A percentile compares a stretch with the other conserved stretches of the same genome.
phyloP scores from a whole-genome alignment of 805 yeast species.

The Cyberlindnera maclurae region DNA sequence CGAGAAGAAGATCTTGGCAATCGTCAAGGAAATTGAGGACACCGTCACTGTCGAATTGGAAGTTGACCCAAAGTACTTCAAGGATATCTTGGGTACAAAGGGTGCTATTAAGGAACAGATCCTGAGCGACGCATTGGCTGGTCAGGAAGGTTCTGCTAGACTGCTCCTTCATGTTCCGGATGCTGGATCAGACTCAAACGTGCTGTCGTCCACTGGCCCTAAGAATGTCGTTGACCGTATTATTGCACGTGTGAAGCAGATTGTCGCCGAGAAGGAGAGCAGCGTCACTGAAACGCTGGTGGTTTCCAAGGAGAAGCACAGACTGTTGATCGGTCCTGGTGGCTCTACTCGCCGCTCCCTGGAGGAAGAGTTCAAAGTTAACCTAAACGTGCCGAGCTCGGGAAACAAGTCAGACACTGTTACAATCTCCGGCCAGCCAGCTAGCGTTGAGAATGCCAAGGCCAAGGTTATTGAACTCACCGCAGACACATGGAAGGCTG shows the following conservation, averaged over 20 bases:
- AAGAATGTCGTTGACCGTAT: constrained; percentile 64
- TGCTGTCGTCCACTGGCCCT: constrained; percentile 68
- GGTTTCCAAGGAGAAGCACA: constrained; percentile 67
- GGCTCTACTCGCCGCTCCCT: constrained; percentile 68
- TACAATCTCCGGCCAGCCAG: constrained; percentile 59
- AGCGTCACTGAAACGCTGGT: constrained; percentile 43
- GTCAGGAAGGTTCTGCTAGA: constrained; percentile 42
- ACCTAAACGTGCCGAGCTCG: constrained; percentile 59
- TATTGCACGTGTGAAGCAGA: constrained; percentile 49
- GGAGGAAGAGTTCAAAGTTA: constrained; percentile 62
- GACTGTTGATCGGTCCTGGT: constrained; percentile 72
- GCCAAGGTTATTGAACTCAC: constrained; percentile 54
- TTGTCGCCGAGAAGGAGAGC: constrained; percentile 61
- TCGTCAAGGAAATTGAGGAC: constrained; percentile 53
- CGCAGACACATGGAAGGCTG: constrained; percentile 46
- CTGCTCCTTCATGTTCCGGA: constrained; percentile 65
- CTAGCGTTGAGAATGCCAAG: constrained; percentile 54
- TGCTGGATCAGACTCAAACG: constrained; percentile 47
- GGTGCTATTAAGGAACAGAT: constrained; percentile 64
- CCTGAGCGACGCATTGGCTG: constrained; percentile 71
- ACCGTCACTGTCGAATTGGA: constrained; percentile 14
- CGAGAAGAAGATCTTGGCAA: constrained; percentile 47
- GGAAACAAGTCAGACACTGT: constrained; percentile 42
- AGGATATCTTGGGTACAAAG: constrained; percentile 13
- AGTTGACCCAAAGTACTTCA: constrained; percentile 17